These are phyloP conservation scores for Silene vulgaris DNA, from an alignment of 179 eudicot genomes.

Conservation along the genomic window DNA sequence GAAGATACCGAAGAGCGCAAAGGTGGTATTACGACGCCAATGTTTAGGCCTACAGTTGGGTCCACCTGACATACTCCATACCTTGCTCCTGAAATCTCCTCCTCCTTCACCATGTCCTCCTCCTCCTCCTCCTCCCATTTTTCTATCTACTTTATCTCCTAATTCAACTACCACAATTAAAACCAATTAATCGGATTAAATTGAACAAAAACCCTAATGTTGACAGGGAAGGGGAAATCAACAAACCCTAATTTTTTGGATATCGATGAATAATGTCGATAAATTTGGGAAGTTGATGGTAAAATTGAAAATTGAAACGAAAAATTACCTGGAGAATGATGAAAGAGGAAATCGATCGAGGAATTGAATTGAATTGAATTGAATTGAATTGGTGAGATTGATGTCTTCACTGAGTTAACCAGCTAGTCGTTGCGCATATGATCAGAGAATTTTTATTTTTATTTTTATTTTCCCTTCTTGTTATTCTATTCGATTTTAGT, in stretches of 20 bases:
- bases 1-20: conserved; percentile 69
- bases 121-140: conserved; percentile 58
- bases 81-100: conserved; percentile 75
- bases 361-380: not conserved
- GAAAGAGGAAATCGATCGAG: not conserved
- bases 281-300: conserved; percentile 7
- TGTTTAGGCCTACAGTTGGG: conserved; percentile 78
- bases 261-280: too few relatives aligned
- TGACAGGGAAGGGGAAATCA: not conserved
- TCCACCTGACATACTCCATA: conserved; percentile 88
- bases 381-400: not conserved
- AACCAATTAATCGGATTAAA: not conserved
- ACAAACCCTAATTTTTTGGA: conserved; percentile 12
- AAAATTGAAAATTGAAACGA: not conserved
- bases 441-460: too few relatives aligned
- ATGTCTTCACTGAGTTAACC: not conserved
- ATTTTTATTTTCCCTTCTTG: too few relatives aligned
- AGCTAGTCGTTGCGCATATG: not conserved
- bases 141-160: conserved; percentile 8
- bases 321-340: conserved; percentile 1
- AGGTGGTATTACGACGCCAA: conserved; percentile 88
- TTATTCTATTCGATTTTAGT: too few relatives aligned
- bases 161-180: conserved; percentile 15
- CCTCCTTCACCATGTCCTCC: conserved; percentile 41
- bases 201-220: conserved; percentile 7